These are phyloP conservation scores for Rosa hybrid DNA, from an alignment of 331 rosid species.

Conservation along the genomic window DNA sequence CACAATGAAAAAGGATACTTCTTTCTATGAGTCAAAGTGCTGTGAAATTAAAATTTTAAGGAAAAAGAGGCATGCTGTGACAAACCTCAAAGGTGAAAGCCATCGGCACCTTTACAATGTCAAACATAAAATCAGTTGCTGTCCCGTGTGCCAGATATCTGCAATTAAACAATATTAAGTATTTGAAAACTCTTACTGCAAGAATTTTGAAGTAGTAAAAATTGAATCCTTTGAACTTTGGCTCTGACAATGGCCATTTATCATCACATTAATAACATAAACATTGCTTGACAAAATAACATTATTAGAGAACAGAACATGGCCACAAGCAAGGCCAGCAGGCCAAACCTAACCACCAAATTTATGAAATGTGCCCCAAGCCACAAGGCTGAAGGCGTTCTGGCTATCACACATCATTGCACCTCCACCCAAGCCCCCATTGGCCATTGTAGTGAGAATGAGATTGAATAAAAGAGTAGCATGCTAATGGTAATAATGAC, in stretches of 20 bases:
- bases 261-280: not conserved
- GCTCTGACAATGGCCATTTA: not conserved
- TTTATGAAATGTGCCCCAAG: not conserved
- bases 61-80: slow-evolving; percentile 15
- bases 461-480: not conserved
- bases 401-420: not conserved
- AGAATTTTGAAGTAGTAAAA: not conserved
- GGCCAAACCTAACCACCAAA: not conserved
- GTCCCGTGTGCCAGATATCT: slow-evolving; percentile 99
- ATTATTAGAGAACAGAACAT: not conserved
- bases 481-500: not conserved
- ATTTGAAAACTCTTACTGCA: not conserved
- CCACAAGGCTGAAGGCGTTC: not conserved
- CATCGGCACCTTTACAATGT: slow-evolving; percentile 81
- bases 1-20: slow-evolving; percentile 25
- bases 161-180: slow-evolving; percentile 26
- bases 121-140: slow-evolving; percentile 97
- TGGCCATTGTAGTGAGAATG: not conserved
- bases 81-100: slow-evolving; percentile 98
- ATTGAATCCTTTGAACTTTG: not conserved
- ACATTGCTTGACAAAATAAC: not conserved
- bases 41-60: not conserved
- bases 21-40: not conserved
- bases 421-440: not conserved
- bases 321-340: not conserved